Conservation (phyloP, 345 rosid species). For the Brassica cretica region DNA sequence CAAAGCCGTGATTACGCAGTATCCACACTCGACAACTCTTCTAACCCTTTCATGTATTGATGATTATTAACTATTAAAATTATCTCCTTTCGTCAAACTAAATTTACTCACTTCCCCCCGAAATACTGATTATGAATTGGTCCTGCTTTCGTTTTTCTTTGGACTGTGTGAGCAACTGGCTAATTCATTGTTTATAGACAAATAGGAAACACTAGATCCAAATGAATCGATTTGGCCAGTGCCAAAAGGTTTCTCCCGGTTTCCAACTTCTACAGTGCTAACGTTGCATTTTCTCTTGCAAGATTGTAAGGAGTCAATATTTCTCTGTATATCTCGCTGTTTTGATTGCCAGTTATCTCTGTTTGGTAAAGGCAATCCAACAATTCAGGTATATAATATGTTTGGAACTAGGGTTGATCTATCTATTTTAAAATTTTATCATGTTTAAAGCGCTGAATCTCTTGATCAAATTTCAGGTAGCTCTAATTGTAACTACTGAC, state of each 20-base stretch:
- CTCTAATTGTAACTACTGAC: too few relatives aligned
- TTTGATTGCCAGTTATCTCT: too few relatives aligned
- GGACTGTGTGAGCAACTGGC: slow-evolving; percentile 71
- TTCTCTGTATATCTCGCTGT: slow-evolving; percentile 83
- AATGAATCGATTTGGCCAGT: slow-evolving; percentile 55
- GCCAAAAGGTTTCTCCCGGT: slow-evolving; percentile 76
- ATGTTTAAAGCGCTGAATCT: too few relatives aligned
- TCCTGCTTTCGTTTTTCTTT: neutral
- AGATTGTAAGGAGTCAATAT: slow-evolving; percentile 97
- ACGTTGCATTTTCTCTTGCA: slow-evolving; percentile 93
- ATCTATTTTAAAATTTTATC: too few relatives aligned
- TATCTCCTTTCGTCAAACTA: neutral
- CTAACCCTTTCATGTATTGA: slow-evolving; percentile 73
- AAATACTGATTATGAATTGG: slow-evolving; percentile 4
- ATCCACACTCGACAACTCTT: slow-evolving; percentile 76
- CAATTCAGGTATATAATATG: too few relatives aligned
- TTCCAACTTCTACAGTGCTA: slow-evolving; percentile 91
- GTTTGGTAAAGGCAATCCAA: too few relatives aligned
- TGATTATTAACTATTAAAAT: neutral
- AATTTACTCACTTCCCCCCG: neutral
- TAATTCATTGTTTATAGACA: slow-evolving; percentile 72
- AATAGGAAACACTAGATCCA: slow-evolving; percentile 65
- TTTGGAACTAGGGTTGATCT: too few relatives aligned
- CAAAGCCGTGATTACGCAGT: slow-evolving; percentile 85
- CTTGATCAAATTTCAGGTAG: too few relatives aligned